These are phyloP conservation scores for Salix udensis DNA, from an alignment of 345 rosid species.

Conservation along the genomic window DNA sequence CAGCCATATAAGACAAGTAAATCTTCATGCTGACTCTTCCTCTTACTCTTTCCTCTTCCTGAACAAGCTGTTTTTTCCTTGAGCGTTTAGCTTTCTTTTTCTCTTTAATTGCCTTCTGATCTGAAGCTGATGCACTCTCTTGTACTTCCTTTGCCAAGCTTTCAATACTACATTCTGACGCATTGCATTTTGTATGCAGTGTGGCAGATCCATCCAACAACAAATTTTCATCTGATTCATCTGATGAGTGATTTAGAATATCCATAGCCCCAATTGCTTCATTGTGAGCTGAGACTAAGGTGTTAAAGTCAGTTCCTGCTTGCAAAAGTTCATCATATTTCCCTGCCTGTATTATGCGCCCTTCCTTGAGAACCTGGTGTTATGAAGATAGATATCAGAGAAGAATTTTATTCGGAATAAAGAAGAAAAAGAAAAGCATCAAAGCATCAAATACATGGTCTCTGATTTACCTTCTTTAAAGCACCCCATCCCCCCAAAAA, in stretches of 20 bases:
- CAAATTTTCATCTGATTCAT: constrained; percentile 77
- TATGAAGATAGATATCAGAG: not conserved
- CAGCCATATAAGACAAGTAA: constrained; percentile 93
- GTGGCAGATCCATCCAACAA: constrained; percentile 33
- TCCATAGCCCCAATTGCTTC: constrained; percentile 99
- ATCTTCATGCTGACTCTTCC: constrained; percentile 98
- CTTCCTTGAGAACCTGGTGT: constrained; percentile 92
- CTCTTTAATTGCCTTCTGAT: constrained; percentile 73
- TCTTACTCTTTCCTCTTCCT: constrained; percentile 97
- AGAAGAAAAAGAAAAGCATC: not conserved
- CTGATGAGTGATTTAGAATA: constrained; percentile 75
- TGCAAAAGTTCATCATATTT: constrained; percentile 94
- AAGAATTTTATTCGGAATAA: not conserved
- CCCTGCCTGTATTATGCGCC: constrained; percentile 87
- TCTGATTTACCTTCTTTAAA: not conserved
- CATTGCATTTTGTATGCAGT: constrained; percentile 49
- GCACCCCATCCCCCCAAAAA: not conserved
- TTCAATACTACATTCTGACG: constrained; percentile 52
- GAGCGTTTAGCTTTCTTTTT: constrained; percentile 85
- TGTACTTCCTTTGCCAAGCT: constrained; percentile 82
- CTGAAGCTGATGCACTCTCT: constrained; percentile 73
- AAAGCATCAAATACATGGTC: not conserved
- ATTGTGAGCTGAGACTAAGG: constrained; percentile 93
- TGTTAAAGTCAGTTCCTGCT: constrained; percentile 92
- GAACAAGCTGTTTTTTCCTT: constrained; percentile 92